A percentile compares a stretch with the other conserved stretches of the same genome.
Conservation (phyloP, 2,329 filamentous ascomycete species). For the Venturia carpophila region DNA sequence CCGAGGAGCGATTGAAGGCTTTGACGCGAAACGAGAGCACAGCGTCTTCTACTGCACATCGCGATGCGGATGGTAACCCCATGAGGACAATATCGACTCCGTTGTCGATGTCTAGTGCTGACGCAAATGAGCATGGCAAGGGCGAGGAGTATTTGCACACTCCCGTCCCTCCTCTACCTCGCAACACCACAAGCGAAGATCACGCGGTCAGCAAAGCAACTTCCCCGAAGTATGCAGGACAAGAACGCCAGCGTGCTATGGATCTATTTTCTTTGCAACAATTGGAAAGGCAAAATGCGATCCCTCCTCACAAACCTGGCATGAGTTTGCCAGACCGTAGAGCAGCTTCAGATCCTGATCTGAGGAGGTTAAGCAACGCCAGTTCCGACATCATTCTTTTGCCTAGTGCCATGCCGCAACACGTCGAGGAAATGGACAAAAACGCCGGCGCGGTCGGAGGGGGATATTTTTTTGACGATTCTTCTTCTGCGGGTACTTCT, state of each 20-base stretch:
- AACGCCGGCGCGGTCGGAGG: neutral
- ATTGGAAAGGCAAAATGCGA: neutral
- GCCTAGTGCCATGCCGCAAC: neutral
- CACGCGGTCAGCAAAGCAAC: neutral
- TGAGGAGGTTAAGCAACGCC: neutral
- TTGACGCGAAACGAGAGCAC: conserved; percentile 14
- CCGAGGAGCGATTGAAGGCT: conserved; percentile 39
- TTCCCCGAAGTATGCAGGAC: neutral
- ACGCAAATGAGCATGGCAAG: neutral
- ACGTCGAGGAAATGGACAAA: neutral
- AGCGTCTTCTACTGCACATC: neutral
- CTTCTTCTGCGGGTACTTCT: neutral
- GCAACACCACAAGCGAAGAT: neutral
- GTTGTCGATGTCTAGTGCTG: neutral
- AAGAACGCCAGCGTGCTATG: conserved; percentile 1
- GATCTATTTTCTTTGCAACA: neutral
- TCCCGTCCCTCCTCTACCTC: neutral
- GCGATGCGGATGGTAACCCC: neutral
- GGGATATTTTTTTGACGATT: neutral
- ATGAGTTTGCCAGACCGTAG: conserved; percentile 12
- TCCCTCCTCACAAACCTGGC: conserved; percentile 4
- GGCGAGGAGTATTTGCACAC: neutral
- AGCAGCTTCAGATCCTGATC: conserved; percentile 3
- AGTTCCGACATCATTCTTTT: neutral
- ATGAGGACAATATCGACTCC: conserved; percentile 11